Evolutionary conservation across 495 filamentous ascomycete genomes (phyloP).

Genomic region (Neurospora discreta): DNA sequence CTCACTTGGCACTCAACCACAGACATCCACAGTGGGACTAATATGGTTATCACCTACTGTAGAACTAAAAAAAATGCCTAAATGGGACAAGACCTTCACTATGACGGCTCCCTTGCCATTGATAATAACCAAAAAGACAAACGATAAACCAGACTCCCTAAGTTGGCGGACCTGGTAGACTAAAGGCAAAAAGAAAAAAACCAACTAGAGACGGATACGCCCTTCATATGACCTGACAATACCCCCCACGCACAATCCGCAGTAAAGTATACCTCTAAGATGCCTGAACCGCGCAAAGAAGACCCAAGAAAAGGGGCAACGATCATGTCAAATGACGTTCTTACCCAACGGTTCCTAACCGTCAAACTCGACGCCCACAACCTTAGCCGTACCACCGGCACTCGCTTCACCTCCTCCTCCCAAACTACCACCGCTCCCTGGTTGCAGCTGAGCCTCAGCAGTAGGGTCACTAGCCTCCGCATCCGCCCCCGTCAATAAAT

Average conservation of each 20-base stretch:
- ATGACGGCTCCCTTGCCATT: neutral
- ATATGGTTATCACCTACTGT: neutral
- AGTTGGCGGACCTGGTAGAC: neutral
- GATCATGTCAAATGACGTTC: neutral
- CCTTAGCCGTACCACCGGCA: slow-evolving; percentile 17
- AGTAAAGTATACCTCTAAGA: neutral
- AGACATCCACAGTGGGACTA: neutral
- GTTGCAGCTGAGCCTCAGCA: neutral
- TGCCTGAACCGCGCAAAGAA: neutral
- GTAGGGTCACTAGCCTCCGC: slow-evolving; percentile 43
- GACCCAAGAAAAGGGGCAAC: neutral
- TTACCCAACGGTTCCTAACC: slow-evolving; percentile 11
- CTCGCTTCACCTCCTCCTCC: slow-evolving; percentile 8
- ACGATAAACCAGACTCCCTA: neutral
- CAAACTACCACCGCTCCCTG: neutral
- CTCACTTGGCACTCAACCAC: neutral
- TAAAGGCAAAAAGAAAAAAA: neutral
- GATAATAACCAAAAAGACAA: neutral
- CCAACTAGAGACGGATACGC: neutral
- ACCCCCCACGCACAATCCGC: neutral
- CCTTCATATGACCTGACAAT: neutral
- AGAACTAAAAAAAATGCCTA: neutral
- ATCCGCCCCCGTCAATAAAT: slow-evolving; percentile 71
- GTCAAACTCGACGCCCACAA: slow-evolving; percentile 28
- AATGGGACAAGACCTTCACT: neutral